These are phyloP conservation scores for Aurifilum marmelostoma DNA, from an alignment of 2,329 filamentous ascomycete species.

Conservation along the genomic window DNA sequence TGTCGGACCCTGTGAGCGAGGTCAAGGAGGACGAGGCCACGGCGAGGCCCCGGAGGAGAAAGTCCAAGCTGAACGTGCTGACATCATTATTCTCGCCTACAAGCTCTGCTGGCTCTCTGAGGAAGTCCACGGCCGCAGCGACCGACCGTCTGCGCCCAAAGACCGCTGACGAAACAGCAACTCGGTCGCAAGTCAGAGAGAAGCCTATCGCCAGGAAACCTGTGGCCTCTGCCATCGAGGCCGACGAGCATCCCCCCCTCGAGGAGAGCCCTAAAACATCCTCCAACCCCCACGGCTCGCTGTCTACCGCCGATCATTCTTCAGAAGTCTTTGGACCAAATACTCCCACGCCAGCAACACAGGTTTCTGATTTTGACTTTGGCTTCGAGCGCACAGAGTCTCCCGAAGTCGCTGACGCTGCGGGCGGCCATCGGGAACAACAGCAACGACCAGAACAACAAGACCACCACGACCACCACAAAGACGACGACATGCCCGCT, in stretches of 20 bases:
- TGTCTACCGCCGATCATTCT: slow-evolving; percentile 28
- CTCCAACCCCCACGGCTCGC: slow-evolving; percentile 24
- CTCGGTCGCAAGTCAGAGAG: slow-evolving; percentile 18
- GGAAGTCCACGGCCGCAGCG: slow-evolving; percentile 9
- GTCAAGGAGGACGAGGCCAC: slow-evolving; percentile 15
- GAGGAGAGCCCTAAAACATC: slow-evolving; percentile 24
- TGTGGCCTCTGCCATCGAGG: slow-evolving; percentile 23
- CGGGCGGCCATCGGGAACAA: slow-evolving; percentile 3
- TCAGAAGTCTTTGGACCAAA: slow-evolving; percentile 17
- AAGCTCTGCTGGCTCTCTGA: slow-evolving; percentile 21
- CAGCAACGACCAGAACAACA: not conserved
- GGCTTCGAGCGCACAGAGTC: slow-evolving; percentile 25
- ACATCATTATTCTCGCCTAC: slow-evolving; percentile 27
- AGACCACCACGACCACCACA: no score
- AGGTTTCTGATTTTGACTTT: slow-evolving; percentile 27
- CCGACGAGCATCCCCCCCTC: slow-evolving; percentile 17
- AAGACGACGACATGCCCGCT: slow-evolving; percentile 20
- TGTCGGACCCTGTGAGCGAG: slow-evolving; percentile 11
- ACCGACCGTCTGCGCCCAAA: slow-evolving; percentile 23
- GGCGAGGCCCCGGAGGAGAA: slow-evolving; percentile 22
- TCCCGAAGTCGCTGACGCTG: slow-evolving; percentile 19
- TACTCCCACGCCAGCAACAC: slow-evolving; percentile 26
- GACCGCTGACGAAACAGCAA: slow-evolving; percentile 21
- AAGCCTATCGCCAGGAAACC: slow-evolving; percentile 14
- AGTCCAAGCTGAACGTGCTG: slow-evolving; percentile 28